phyloP scores from a whole-genome alignment of 371 early-diverging fungal genomes.

The Apophysomyces ossiformis region DNA sequence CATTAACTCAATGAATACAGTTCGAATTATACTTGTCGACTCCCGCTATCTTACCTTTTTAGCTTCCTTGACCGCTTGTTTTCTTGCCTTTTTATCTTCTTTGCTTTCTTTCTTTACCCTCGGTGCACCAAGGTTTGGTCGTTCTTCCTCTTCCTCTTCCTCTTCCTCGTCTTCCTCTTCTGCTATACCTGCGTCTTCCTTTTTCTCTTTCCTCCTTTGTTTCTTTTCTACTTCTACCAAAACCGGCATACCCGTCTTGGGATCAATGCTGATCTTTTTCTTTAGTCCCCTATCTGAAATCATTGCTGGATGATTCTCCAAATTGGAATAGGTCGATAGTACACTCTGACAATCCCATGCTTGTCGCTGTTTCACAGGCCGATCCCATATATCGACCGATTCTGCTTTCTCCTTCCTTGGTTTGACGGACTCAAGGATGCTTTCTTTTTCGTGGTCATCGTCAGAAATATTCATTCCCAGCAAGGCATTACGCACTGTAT shows the following conservation, averaged over 20 bases:
- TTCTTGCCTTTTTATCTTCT: constrained; percentile 91
- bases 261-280: constrained; percentile 61
- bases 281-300: constrained; percentile 60
- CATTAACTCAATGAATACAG: constrained; percentile 10
- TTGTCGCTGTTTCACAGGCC: constrained; percentile 50
- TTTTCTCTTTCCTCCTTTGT: constrained; percentile 20
- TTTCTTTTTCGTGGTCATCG: constrained; percentile 32
- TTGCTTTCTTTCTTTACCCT: constrained; percentile 78
- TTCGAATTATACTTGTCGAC: background rate
- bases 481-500: constrained; percentile 70
- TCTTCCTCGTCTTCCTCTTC: constrained; percentile 49
- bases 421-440: constrained; percentile 34
- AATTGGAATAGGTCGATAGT: constrained; percentile 81
- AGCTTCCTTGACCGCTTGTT: constrained; percentile 82
- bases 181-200: constrained; percentile 31
- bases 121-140: constrained; percentile 58
- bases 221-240: constrained; percentile 55
- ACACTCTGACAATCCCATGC: constrained; percentile 86
- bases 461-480: constrained; percentile 44
- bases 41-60: constrained; percentile 50
- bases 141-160: constrained; percentile 48
- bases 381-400: constrained; percentile 12
- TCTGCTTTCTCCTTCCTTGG: constrained; percentile 21
- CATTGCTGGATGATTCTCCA: constrained; percentile 80
- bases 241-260: constrained; percentile 71